These are phyloP conservation scores for Ophiobolus disseminans DNA, from an alignment of 2,329 filamentous ascomycete species.

Conservation along the genomic window DNA sequence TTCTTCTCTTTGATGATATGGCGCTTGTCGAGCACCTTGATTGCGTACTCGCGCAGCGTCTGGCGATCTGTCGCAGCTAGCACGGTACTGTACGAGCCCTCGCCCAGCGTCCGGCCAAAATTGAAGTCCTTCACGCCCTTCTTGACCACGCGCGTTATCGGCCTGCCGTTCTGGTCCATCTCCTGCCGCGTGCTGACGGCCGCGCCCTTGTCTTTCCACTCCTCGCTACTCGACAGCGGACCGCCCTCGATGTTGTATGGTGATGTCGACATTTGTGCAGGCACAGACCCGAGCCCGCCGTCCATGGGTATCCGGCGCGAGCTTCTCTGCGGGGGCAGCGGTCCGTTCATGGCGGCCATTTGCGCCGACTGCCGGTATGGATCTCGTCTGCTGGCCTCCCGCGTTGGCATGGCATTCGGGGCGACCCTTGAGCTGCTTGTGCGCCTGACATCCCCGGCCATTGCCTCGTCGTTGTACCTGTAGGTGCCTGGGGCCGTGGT, in stretches of 20 bases:
- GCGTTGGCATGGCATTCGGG: constrained; percentile 66
- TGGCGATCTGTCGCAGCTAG: constrained; percentile 91
- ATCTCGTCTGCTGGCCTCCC: constrained; percentile 74
- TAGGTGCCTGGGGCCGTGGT: constrained; percentile 51
- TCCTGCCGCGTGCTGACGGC: constrained; percentile 83
- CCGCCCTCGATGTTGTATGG: constrained; percentile 65
- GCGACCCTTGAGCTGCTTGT: constrained; percentile 70
- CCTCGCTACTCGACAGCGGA: constrained; percentile 74
- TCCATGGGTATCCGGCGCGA: constrained; percentile 74
- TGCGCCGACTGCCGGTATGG: constrained; percentile 68
- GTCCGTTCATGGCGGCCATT: constrained; percentile 63
- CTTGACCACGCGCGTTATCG: constrained; percentile 83
- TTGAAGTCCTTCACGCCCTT: constrained; percentile 97
- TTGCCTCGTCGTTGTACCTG: constrained; percentile 56
- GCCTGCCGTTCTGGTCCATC: constrained; percentile 82
- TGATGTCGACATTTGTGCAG: constrained; percentile 38
- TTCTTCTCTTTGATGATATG: constrained; percentile 99
- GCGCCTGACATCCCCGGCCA: constrained; percentile 50
- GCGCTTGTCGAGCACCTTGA: constrained; percentile 97
- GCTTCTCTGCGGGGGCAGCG: constrained; percentile 75
- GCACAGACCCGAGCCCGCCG: constrained; percentile 20
- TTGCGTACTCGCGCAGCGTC: constrained; percentile 93
- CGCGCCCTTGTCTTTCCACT: constrained; percentile 96
- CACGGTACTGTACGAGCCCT: constrained; percentile 98
- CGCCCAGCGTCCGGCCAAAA: constrained; percentile 88